phyloP scores from a whole-genome alignment of 2,329 filamentous ascomycete genomes.

The Aureobasidium sp. region DNA sequence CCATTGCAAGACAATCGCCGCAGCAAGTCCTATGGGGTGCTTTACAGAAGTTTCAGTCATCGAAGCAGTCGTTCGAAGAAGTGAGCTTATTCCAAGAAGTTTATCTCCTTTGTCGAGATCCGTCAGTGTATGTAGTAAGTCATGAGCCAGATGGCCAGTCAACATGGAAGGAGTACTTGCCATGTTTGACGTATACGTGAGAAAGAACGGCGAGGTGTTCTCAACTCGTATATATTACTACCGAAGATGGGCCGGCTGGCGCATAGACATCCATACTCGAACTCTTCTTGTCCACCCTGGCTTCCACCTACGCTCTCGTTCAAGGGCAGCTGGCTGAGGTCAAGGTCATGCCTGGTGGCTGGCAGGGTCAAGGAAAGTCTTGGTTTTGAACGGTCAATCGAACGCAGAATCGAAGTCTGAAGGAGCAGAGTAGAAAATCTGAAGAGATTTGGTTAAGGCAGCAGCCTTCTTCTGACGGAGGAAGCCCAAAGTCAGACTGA shows the following conservation, averaged over 20 bases:
- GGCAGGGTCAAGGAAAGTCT: too few species aligned
- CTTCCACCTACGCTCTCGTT: too few species aligned
- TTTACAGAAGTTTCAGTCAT: not conserved
- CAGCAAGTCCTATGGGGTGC: not conserved
- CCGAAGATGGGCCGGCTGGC: not conserved
- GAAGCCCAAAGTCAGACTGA: not conserved
- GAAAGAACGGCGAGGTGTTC: not conserved
- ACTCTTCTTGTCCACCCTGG: too few species aligned
- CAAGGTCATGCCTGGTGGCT: too few species aligned
- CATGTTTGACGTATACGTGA: not conserved
- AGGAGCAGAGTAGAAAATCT: too few species aligned
- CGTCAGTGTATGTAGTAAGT: not conserved
- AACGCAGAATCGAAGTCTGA: too few species aligned
- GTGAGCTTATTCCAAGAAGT: not conserved
- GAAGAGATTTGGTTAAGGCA: not conserved
- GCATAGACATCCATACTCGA: too few species aligned
- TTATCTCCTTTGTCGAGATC: not conserved
- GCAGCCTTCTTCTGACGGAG: not conserved
- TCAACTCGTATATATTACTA: not conserved
- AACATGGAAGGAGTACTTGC: not conserved
- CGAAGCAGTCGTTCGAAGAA: not conserved
- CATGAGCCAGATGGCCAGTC: not conserved
- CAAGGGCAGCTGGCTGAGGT: too few species aligned
- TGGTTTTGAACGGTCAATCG: too few species aligned
- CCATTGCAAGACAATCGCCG: not conserved